A percentile compares a stretch with the other conserved stretches of the same genome.
These are phyloP conservation scores for Xanthoconium separans DNA, from an alignment of 1,284 basidiomycete genomes.

Conservation along the genomic window DNA sequence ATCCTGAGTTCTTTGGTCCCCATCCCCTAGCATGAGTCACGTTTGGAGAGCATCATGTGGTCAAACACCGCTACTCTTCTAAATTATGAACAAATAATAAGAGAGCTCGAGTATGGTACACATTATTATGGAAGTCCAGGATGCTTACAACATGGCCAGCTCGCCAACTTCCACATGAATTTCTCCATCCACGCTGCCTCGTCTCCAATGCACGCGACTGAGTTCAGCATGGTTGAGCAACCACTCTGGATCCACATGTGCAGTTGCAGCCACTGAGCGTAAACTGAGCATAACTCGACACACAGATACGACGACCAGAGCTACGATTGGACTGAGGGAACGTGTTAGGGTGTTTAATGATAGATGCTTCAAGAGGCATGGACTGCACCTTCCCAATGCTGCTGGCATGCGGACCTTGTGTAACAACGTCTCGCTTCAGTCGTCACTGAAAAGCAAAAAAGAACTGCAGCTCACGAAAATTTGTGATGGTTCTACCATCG, in stretches of 20 bases:
- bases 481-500: conserved; percentile 12
- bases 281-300: conserved; percentile 19
- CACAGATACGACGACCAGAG: conserved; percentile 8
- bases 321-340: conserved; percentile 6
- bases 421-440: background rate
- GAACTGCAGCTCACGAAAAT: no score
- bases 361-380: background rate
- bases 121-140: background rate
- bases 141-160: background rate
- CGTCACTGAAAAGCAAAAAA: no score
- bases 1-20: background rate
- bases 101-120: background rate
- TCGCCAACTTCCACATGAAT: conserved; percentile 11
- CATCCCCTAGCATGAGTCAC: no score
- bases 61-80: no score
- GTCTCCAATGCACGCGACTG: conserved; percentile 17
- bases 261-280: conserved; percentile 16
- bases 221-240: conserved; percentile 21
- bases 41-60: no score
- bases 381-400: conserved; percentile 7
- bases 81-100: no score
- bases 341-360: background rate
- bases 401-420: conserved; percentile 8
- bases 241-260: conserved; percentile 19
- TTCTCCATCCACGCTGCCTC: conserved; percentile 8